A percentile compares a stretch with the other conserved stretches of the same genome.
Conservation (phyloP, 2,329 filamentous ascomycete genomes). For the Cadophora gregata region DNA sequence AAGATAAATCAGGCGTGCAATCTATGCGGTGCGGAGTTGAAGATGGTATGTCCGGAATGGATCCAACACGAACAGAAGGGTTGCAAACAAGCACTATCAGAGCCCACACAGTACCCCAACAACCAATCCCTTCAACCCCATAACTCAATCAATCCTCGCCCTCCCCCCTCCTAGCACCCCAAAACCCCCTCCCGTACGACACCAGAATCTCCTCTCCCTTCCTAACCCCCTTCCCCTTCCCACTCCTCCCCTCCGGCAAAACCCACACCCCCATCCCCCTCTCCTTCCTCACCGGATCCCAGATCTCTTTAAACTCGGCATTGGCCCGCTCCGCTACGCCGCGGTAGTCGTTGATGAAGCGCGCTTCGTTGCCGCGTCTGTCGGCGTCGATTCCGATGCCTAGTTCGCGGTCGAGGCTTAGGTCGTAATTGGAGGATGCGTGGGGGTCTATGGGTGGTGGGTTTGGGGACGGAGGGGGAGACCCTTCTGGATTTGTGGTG, state of each 20-base stretch:
- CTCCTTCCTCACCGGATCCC: slow-evolving; percentile 58
- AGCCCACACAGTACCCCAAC: too few species aligned
- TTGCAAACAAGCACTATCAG: not conserved
- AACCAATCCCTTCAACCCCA: not conserved
- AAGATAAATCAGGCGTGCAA: slow-evolving; percentile 27
- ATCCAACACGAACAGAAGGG: slow-evolving; percentile 10
- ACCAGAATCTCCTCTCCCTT: slow-evolving; percentile 70
- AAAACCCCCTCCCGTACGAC: slow-evolving; percentile 73
- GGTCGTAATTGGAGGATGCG: slow-evolving; percentile 64
- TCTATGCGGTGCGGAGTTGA: slow-evolving; percentile 26
- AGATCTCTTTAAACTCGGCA: slow-evolving; percentile 62
- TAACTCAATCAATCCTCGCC: not conserved
- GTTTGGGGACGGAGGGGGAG: slow-evolving; percentile 15
- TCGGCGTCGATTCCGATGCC: slow-evolving; percentile 67
- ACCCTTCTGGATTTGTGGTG: not conserved
- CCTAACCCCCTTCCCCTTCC: slow-evolving; percentile 51
- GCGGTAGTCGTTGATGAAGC: slow-evolving; percentile 72
- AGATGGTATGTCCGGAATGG: slow-evolving; percentile 21
- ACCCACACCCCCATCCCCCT: slow-evolving; percentile 65
- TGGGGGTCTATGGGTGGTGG: slow-evolving; percentile 46
- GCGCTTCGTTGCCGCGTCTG: slow-evolving; percentile 64
- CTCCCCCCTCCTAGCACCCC: slow-evolving; percentile 54
- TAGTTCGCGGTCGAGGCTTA: slow-evolving; percentile 64
- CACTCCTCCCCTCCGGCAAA: slow-evolving; percentile 50
- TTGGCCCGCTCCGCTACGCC: slow-evolving; percentile 52